Evolutionary conservation across 495 filamentous ascomycete genomes (phyloP), one percentile per base, ranked within the genome.

Genomic region (Penicilliopsis zonata): DNA sequence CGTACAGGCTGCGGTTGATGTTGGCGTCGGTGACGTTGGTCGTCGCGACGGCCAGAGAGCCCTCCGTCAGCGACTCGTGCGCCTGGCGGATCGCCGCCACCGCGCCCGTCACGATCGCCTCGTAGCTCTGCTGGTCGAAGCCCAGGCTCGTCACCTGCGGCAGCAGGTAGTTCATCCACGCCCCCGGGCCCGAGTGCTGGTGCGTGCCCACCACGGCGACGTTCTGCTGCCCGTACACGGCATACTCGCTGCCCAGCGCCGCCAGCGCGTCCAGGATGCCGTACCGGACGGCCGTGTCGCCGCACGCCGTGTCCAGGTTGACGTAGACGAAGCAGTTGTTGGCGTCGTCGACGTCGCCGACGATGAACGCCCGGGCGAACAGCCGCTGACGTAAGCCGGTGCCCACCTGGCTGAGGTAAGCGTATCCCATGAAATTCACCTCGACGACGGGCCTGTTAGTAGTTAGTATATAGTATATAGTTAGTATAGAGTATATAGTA

Each of bases 361-460:
- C 62, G 42, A 98, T 87, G 50, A 98, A 98, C 3, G 90, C 81
- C 18, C 87, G 75, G 10, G 87, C 87, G 50, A 86, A 86, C 9
- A 95, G 67, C 28, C 90, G 69, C 55, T 98, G 90, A 26, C 86
- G 80, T 12, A 98, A 64, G 15, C 90, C 90, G 13, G 80, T 76
- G 22, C 90, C 88, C 22, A 92, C 55, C 48, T 98, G 90, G 16
- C 75, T 72, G n/a, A 79, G 58, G 46, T 85, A 76, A 9, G 90
- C 90, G 63, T 95, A 98, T 31, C 90, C 90, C 73, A 88, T 92
- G 43, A 94, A 64, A 38, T 83, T 82, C 45, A 94, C 70, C 52
- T 93, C 86, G 3, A 88, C 86, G n/a, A 90, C 82, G 3, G 86
- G 86, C 61, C 88, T 90, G 17, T 90, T 98, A 43, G 95, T 85